Conservation (phyloP, 805 yeast genomes). For the Aciculoconidium aculeatum region DNA sequence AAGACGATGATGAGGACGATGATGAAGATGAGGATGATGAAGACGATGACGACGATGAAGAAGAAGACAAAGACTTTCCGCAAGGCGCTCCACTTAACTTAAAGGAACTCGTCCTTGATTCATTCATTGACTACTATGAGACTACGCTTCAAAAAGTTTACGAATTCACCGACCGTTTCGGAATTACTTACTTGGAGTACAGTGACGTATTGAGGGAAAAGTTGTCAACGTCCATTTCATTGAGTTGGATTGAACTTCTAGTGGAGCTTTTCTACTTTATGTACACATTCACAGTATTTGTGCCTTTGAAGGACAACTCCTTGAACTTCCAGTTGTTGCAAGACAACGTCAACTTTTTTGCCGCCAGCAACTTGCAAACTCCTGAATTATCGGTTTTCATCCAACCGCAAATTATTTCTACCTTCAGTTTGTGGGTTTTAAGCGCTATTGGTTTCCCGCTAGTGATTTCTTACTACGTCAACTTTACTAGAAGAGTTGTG, state of each 20-base stretch:
- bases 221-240: slow-evolving; percentile 31
- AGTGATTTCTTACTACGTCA: slow-evolving; percentile 43
- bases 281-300: slow-evolving; percentile 29
- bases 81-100: slow-evolving; percentile 36
- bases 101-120: slow-evolving; percentile 34
- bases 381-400: slow-evolving; percentile 34
- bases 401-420: slow-evolving; percentile 17
- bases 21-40: slow-evolving; percentile 18
- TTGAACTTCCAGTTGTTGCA: slow-evolving; percentile 31
- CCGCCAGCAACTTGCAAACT: slow-evolving; percentile 17
- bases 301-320: slow-evolving; percentile 29
- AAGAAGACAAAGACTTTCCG: slow-evolving; percentile 28
- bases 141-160: slow-evolving; percentile 17
- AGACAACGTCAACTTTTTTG: slow-evolving; percentile 23
- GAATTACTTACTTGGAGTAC: slow-evolving; percentile 29
- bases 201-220: slow-evolving; percentile 35
- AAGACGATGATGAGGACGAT: slow-evolving; percentile 11
- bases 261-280: slow-evolving; percentile 27
- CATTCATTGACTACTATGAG: slow-evolving; percentile 28
- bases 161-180: slow-evolving; percentile 29
- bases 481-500: slow-evolving; percentile 40
- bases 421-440: slow-evolving; percentile 35
- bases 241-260: slow-evolving; percentile 27
- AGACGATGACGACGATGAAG: slow-evolving; percentile 18
- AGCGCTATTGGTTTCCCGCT: slow-evolving; percentile 38